Conservation (phyloP, 441 rosid genomes). For the Rhodomyrtus psidioides region DNA sequence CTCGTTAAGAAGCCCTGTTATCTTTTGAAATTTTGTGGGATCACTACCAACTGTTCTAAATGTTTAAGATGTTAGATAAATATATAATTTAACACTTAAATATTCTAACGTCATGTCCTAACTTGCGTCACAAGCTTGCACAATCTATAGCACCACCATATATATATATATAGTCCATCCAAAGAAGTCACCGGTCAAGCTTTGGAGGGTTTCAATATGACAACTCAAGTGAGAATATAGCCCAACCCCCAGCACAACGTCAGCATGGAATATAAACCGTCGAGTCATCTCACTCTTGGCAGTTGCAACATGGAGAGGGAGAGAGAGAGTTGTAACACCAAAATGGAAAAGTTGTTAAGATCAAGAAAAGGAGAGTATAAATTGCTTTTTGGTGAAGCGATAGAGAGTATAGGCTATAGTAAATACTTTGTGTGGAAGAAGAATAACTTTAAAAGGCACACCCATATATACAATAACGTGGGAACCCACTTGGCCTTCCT, state of each 20-base stretch:
- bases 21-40: background rate
- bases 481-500: constrained; percentile 50
- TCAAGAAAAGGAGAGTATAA: background rate
- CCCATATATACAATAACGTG: constrained; percentile 18
- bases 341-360: background rate
- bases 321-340: background rate
- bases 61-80: background rate
- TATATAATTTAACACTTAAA: background rate
- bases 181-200: background rate
- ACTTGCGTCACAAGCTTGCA: too few species aligned
- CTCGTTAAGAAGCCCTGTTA: background rate
- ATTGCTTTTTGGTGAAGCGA: background rate
- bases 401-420: background rate
- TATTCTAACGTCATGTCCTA: background rate
- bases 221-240: background rate
- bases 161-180: background rate
- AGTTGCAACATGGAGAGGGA: background rate
- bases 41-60: accelerated
- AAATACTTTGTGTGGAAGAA: constrained; percentile 9
- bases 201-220: background rate
- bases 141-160: too few species aligned
- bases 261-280: background rate
- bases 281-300: background rate
- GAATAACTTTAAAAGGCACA: constrained; percentile 24
- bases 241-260: background rate